Percentiles rank a stretch among this genome's conserved stretches.
Evolutionary conservation across 140 eudicot species (phyloP).

Genomic region (Senecio squalidus): DNA sequence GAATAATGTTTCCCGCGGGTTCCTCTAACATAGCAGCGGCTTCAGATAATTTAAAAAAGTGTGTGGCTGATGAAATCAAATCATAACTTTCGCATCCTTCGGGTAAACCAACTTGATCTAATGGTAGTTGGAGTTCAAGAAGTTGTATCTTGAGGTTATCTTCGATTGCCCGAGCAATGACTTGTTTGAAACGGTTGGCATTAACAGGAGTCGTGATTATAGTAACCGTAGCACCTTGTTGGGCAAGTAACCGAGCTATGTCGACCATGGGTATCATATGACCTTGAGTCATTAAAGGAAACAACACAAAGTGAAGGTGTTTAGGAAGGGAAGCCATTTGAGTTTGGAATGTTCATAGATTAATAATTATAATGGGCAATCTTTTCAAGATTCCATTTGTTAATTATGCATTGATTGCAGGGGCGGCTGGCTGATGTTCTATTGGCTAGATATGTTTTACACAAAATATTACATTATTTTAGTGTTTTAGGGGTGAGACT

Average conservation of each 20-base stretch:
- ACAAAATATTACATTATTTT: too few relatives aligned
- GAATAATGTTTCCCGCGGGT: slow-evolving; percentile 23
- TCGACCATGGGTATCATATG: slow-evolving; percentile 59
- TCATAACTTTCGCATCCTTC: slow-evolving; percentile 46
- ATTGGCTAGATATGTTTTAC: background rate
- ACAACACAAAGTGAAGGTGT: slow-evolving; percentile 36
- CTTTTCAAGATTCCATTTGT: background rate
- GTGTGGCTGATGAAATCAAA: slow-evolving; percentile 19
- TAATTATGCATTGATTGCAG: too few relatives aligned
- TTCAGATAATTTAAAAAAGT: slow-evolving; percentile 2
- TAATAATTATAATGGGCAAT: background rate
- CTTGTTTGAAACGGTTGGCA: slow-evolving; percentile 27
- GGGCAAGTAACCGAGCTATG: slow-evolving; percentile 42
- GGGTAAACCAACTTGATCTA: slow-evolving; percentile 39
- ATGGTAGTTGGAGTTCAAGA: slow-evolving; percentile 27
- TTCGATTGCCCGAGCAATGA: slow-evolving; percentile 32
- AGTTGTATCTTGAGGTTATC: slow-evolving; percentile 30
- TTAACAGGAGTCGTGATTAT: slow-evolving; percentile 38
- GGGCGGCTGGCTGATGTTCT: too few relatives aligned
- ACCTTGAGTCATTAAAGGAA: slow-evolving; percentile 48
- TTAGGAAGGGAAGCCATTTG: slow-evolving; percentile 23
- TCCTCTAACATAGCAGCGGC: slow-evolving; percentile 22
- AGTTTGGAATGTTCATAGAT: background rate
- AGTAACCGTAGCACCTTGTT: slow-evolving; percentile 27
- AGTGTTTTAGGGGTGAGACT: too few relatives aligned